Evolutionary conservation across 2,329 filamentous ascomycete species (phyloP).

Genomic region (Ophidiomyces ophidiicola): DNA sequence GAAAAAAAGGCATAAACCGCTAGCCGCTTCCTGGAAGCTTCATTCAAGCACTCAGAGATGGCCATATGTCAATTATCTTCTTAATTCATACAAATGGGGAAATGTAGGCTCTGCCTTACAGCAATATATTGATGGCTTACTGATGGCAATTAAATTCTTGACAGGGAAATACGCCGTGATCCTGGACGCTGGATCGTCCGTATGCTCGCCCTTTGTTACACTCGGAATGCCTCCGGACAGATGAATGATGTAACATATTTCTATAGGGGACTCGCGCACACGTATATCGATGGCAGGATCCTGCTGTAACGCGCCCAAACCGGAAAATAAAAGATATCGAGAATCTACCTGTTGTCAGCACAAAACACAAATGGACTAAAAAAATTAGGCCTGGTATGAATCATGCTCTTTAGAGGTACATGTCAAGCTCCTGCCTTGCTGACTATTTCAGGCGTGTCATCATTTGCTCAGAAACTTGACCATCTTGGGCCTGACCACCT

Average conservation of each 20-base stretch:
- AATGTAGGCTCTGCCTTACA: conserved; percentile 24
- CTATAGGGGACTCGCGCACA: conserved; percentile 71
- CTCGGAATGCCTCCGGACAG: conserved; percentile 4
- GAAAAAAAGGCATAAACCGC: too few relatives aligned
- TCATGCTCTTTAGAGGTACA: neutral
- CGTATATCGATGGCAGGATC: conserved; percentile 86
- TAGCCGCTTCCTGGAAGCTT: too few relatives aligned
- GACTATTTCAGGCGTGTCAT: conserved; percentile 53
- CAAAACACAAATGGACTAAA: conserved; percentile 77
- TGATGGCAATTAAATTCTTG: conserved; percentile 9
- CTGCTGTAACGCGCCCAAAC: conserved; percentile 51
- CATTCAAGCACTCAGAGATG: too few relatives aligned
- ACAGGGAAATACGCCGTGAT: conserved; percentile 74
- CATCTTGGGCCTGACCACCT: conserved; percentile 73
- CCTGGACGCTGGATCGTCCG: conserved; percentile 90
- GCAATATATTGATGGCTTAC: neutral
- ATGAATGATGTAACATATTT: conserved; percentile 3
- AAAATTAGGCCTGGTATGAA: conserved; percentile 73
- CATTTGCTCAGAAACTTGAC: conserved; percentile 66
- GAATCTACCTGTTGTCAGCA: conserved; percentile 65
- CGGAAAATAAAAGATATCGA: conserved; percentile 48
- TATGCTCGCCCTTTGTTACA: conserved; percentile 26
- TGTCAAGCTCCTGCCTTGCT: conserved; percentile 6
- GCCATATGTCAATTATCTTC: too few relatives aligned
- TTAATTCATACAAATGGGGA: conserved; percentile 33